Conservation (phyloP, 164 flowering plant genomes). For the Nymphaea thermarum region DNA sequence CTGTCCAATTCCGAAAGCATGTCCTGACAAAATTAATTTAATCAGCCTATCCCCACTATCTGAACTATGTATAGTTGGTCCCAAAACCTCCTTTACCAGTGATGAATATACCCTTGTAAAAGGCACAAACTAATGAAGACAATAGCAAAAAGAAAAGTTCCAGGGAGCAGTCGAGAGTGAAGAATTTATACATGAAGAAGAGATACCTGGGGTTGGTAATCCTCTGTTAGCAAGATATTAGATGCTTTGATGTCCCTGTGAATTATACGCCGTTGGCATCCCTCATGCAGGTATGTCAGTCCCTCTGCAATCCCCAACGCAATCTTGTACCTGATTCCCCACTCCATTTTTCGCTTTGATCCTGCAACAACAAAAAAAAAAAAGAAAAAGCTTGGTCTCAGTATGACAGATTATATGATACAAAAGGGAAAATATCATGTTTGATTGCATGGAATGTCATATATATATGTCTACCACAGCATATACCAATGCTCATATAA, state of each 20-base stretch:
- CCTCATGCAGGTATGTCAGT: conserved; percentile 64
- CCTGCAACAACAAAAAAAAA: conserved; percentile 40
- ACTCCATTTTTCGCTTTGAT: conserved; percentile 30
- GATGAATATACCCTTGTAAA: no score
- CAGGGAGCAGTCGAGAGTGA: no score
- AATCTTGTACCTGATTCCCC: conserved; percentile 67
- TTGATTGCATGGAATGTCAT: not conserved
- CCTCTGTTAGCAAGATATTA: conserved; percentile 61
- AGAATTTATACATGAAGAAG: not conserved
- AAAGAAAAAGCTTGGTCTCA: no score
- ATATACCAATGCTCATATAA: no score
- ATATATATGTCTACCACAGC: no score
- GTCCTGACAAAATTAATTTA: no score
- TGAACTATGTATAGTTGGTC: no score
- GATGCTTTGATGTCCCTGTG: conserved; percentile 98
- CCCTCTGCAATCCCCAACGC: conserved; percentile 83
- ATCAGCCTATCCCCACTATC: no score
- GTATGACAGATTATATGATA: not conserved
- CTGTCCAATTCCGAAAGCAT: no score
- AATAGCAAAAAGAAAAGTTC: no score
- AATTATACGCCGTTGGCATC: conserved; percentile 78
- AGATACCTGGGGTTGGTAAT: conserved; percentile 63
- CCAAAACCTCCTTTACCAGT: no score
- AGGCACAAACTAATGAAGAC: no score
- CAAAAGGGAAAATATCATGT: not conserved